These are phyloP conservation scores for Colletotrichum sp. DNA, from an alignment of 2,329 filamentous ascomycete genomes.

Conservation along the genomic window DNA sequence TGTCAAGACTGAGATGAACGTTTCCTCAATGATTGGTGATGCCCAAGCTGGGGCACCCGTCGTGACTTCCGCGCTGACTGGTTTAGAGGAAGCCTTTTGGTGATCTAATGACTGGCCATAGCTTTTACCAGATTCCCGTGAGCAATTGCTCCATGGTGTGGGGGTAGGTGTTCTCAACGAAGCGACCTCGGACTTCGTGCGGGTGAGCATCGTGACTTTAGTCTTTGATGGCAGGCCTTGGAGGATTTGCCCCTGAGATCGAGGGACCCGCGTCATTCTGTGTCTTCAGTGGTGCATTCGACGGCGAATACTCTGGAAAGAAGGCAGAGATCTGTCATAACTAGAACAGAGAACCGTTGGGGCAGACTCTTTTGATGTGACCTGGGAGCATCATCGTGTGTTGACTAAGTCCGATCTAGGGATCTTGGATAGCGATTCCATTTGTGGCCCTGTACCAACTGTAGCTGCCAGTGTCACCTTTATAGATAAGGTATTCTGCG, in stretches of 20 bases:
- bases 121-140: too few relatives aligned
- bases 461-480: not conserved
- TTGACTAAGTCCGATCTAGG: not conserved
- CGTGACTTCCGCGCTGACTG: not conserved
- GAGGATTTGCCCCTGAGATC: fast-evolving
- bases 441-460: not conserved
- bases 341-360: not conserved
- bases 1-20: not conserved
- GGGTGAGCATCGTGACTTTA: not conserved
- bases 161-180: too few relatives aligned
- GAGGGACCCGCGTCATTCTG: fast-evolving
- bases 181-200: too few relatives aligned
- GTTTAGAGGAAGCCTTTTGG: not conserved
- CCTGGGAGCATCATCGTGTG: not conserved
- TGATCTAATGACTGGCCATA: not conserved
- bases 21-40: fast-evolving
- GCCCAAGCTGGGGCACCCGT: not conserved
- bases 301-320: not conserved
- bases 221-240: fast-evolving
- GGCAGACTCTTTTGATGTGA: not conserved
- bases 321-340: not conserved
- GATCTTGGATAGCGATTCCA: not conserved
- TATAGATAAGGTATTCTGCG: not conserved
- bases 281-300: fast-evolving
- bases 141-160: too few relatives aligned